Base-by-base conservation (phyloP, 2,329 filamentous ascomycete genomes). In the Arthrobotrys pseudoclavata region DNA sequence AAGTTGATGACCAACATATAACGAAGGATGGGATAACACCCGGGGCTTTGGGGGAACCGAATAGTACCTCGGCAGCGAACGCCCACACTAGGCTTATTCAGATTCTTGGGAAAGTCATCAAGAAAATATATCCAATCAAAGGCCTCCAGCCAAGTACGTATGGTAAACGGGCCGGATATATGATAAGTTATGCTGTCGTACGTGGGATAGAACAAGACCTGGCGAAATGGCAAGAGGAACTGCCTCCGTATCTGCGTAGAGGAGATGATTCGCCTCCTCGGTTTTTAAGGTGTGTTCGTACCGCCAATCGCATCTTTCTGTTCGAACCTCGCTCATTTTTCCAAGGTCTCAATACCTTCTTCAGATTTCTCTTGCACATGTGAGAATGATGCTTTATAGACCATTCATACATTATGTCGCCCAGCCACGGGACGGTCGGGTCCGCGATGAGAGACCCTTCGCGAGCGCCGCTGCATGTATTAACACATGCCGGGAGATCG, bases 351-450 rank as follows among this genome's bases (percentile, higher is more conserved):
- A 93, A 76, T 92, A 94, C 79, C 85, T 94, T 24, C 85, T 96
- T 20, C 88, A 92, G 40, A 91, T 96, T 83, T 89, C 90, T n/a
- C 95, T 92, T 82, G 91, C 91, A 1, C 92, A 95, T 81, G 91
- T 94, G 4, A 92, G 95, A 82, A 90, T 96, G 83, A 89, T 96
- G 82, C 85, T 96, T 1, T 96, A 96, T 81, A 87, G 93, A 18
- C 93, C 93, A 0, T 96, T 96, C 82, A 85, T 96, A 12, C 93
- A 96, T 82, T 96, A 95, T 80, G 90, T 93, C 15, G 93, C 92
- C 6, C 89, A 89, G 9, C 86, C 88, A 50, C 63, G 75, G 82
- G 84, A 20, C 84, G 84, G 79, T 83, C 84, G 69, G 83, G 82
- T 29, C 84, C 84, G 61, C 80, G 92, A 94, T 80, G 90, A 93